Percentiles rank a stretch among this genome's conserved stretches.
Conservation (phyloP, 2,329 filamentous ascomycete genomes). For the Berkeleyomyces basicola region DNA sequence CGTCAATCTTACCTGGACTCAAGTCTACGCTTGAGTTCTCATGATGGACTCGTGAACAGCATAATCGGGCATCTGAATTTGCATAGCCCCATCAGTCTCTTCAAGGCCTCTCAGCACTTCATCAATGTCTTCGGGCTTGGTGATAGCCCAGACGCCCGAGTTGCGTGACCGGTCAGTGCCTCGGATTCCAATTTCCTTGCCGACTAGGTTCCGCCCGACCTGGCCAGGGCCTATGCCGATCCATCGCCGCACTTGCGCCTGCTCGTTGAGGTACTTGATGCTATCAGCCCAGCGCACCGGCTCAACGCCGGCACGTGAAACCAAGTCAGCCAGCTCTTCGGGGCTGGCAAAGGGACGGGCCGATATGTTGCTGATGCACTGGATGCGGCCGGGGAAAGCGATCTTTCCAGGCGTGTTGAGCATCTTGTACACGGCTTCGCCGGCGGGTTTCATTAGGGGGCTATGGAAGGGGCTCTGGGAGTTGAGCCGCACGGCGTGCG, state of each 20-base stretch:
- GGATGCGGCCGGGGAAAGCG: constrained; percentile 56
- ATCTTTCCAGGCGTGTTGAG: constrained; percentile 50
- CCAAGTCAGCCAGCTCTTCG: constrained; percentile 58
- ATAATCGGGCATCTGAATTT: constrained; percentile 22
- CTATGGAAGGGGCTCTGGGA: constrained; percentile 84
- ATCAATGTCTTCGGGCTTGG: constrained; percentile 60
- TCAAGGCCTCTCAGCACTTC: constrained; percentile 48
- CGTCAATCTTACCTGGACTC: background rate
- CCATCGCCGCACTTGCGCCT: constrained; percentile 67
- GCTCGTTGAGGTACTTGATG: constrained; percentile 74
- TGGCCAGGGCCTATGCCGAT: constrained; percentile 87
- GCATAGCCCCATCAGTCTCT: constrained; percentile 39
- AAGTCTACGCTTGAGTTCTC: background rate
- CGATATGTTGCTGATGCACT: constrained; percentile 75
- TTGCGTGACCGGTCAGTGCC: constrained; percentile 65
- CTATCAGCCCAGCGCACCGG: constrained; percentile 92
- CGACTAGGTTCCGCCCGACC: constrained; percentile 81
- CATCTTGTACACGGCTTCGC: constrained; percentile 52
- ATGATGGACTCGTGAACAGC: constrained; percentile 6
- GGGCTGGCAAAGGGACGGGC: constrained; percentile 60
- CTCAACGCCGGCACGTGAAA: constrained; percentile 72
- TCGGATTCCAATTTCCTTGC: constrained; percentile 84
- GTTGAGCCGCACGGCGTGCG: constrained; percentile 70
- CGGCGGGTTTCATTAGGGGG: constrained; percentile 77
- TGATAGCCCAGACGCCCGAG: constrained; percentile 85